These are phyloP conservation scores for Cornus florida DNA, from an alignment of 148 eudicot genomes.

Conservation along the genomic window DNA sequence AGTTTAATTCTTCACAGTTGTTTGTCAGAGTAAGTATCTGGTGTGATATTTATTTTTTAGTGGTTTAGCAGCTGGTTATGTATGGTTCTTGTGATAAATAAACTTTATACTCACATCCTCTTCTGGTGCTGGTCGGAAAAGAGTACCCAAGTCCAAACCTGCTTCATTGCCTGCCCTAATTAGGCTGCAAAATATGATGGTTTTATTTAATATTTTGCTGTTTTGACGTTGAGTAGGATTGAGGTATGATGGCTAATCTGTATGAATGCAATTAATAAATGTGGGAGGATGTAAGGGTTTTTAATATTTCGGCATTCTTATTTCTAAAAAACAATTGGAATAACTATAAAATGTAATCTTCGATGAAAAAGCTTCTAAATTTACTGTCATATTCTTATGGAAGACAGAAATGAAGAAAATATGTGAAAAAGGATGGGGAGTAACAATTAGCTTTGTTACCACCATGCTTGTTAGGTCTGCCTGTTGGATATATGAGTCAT, in stretches of 20 bases:
- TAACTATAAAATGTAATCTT: too few relatives aligned
- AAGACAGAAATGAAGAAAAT: too few relatives aligned
- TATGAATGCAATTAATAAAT: too few relatives aligned
- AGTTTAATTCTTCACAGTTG: conserved; percentile 66
- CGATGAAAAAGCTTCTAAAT: too few relatives aligned
- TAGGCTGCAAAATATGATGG: not conserved
- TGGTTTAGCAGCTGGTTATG: not conserved
- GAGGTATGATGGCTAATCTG: not conserved
- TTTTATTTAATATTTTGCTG: not conserved
- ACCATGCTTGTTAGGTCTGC: too few relatives aligned
- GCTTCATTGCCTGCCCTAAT: not conserved
- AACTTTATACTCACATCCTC: not conserved
- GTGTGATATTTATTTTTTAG: not conserved
- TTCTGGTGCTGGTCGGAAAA: not conserved
- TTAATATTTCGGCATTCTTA: not conserved
- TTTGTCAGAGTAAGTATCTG: conserved; percentile 68
- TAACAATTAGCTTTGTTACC: too few relatives aligned
- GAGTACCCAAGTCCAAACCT: not conserved
- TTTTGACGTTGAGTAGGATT: not conserved
- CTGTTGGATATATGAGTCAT: too few relatives aligned
- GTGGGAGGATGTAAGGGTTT: too few relatives aligned
- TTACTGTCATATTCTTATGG: too few relatives aligned
- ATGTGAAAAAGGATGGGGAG: too few relatives aligned
- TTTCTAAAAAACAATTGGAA: not conserved
- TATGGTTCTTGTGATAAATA: not conserved